Base-by-base conservation (phyloP, 2,329 filamentous ascomycete species). In the Colletotrichum camelliae region DNA sequence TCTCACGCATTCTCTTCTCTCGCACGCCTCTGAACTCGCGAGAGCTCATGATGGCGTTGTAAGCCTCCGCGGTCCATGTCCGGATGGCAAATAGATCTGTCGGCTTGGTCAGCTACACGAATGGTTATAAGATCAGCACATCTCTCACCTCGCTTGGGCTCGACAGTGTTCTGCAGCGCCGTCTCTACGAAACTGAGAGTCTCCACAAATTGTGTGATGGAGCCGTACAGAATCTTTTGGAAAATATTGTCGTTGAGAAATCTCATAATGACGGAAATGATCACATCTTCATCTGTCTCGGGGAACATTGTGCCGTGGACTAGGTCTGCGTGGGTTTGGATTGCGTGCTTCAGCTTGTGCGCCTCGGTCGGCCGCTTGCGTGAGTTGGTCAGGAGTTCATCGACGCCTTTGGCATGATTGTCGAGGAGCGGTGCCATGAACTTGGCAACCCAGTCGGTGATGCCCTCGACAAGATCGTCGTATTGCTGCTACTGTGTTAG, bases 281-380 rank as follows among this genome's bases (percentile, higher is more conserved):
- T 58, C 10, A 86, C 79, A 24, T 86, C 84, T 12, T 85, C 81
- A 57, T 86, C 85, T 4, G 84, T 85, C 57, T 85, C 84, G 1
- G 85, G 83, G 55, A 81, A 85, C 55, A 76, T 72, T 39, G 77
- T 79, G 6, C 79, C 85, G 43, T 83, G 79, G 3, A 82, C 68
- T 1, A 86, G 77, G 62, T 86, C 85, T 0, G 80, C 79, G 35
- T 84, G 78, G 27, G 78, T 77, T 13, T 81, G 79, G 7, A 86
- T 60, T 8, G 77, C 64, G 13, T 77, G 79, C 58, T 79, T 80
- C 62, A 84, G 79, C 57, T 67, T 81, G 39, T 77, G 76, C 7
- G 80, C 76, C 9, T 84, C 83, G 1, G 58, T 58, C 3, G 79
- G 66, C 52, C 79, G 76, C 72, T 80, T 82, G 64, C 79, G 78